Base-by-base conservation (phyloP, 371 early-diverging fungal species). In the Syncephalastrum sp. region DNA sequence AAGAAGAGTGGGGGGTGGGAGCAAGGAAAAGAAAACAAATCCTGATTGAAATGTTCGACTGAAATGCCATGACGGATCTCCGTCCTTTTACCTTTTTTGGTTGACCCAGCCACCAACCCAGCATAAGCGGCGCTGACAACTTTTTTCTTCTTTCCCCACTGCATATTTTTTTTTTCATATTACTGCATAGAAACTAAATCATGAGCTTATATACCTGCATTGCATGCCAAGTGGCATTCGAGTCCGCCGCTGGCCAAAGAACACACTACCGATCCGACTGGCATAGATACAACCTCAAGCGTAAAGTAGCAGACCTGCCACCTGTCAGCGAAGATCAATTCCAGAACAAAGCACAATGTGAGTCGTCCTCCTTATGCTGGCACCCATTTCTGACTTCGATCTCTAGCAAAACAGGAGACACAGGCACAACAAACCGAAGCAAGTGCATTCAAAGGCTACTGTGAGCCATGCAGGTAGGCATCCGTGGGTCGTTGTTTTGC, bases 281-380 rank as follows among this genome's bases (percentile, higher is more conserved):
- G 92, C 94, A 94, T 67, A 78, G 91, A 25, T 94, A 94, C 73
- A 94, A 94, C 70, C 75, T 94, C 47, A 92, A 92, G 66, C 82
- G 93, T 63, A 92, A 92, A 70, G 89, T 91, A 17, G 91, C 89
- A 19, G 85, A 80, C 33, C 72, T 92, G n/a, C 90, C 90, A 7
- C 89, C 91, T 41, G 86, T 94, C 44, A 57, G 83, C 12, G 71
- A 75, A 14, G 87, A 90, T 23, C 81, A 78, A 56, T 94, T 92
- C 79, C 73, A 80, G 17, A 72, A 74, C 47, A 79, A 75, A 63
- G 59, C 61, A 10, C 64, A 74, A 50, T 81, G 82, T 74, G 68
- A 50, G 24, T 13, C 10, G 19, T 16, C 27, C 38, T 15, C 8
- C 19, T 21, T 49, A 17, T 33, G 5, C 24, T 19, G 38, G 6